Percentiles rank a stretch among this genome's conserved stretches.
These are phyloP conservation scores for Thalassiosira pacifica DNA, from an alignment of 352 stramenopile species.

Conservation along the genomic window DNA sequence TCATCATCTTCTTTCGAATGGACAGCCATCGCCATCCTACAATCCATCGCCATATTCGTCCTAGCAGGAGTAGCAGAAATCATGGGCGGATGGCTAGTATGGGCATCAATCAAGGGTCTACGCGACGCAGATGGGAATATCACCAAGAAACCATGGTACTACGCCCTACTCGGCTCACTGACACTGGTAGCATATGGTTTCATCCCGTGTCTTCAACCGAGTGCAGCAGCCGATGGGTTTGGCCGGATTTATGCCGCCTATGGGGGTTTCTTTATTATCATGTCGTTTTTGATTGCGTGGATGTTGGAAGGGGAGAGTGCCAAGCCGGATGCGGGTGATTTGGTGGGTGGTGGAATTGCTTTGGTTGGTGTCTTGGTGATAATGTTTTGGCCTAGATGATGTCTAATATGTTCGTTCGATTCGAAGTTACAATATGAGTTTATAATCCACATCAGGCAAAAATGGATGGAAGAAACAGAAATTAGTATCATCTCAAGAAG, in stretches of 20 bases:
- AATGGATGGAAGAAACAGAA: too few species aligned
- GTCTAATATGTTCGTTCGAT: not conserved
- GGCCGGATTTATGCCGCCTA: constrained; percentile 88
- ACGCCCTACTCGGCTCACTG: constrained; percentile 73
- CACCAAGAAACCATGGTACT: constrained; percentile 81
- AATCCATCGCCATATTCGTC: constrained; percentile 81
- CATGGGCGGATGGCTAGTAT: constrained; percentile 86
- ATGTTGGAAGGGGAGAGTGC: constrained; percentile 76
- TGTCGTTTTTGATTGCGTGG: constrained; percentile 87
- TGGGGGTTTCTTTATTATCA: constrained; percentile 88
- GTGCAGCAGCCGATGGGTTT: constrained; percentile 73
- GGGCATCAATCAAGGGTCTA: constrained; percentile 68
- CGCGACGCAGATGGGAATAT: constrained; percentile 21
- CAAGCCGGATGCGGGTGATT: constrained; percentile 84
- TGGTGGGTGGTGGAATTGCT: constrained; percentile 80
- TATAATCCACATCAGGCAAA: too few species aligned
- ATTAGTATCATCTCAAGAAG: too few species aligned
- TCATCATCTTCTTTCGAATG: constrained; percentile 80
- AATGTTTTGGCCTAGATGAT: constrained; percentile 84
- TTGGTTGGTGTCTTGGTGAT: constrained; percentile 83
- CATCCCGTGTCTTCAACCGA: constrained; percentile 83
- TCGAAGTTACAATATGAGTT: too few species aligned
- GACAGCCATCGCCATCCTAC: constrained; percentile 69
- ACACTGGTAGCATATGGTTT: constrained; percentile 84
- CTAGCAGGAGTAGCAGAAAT: constrained; percentile 85